A percentile compares a stretch with the other conserved stretches of the same genome.
Evolutionary conservation across 306 rosid genomes (phyloP).

Genomic region (Myrica gale): DNA sequence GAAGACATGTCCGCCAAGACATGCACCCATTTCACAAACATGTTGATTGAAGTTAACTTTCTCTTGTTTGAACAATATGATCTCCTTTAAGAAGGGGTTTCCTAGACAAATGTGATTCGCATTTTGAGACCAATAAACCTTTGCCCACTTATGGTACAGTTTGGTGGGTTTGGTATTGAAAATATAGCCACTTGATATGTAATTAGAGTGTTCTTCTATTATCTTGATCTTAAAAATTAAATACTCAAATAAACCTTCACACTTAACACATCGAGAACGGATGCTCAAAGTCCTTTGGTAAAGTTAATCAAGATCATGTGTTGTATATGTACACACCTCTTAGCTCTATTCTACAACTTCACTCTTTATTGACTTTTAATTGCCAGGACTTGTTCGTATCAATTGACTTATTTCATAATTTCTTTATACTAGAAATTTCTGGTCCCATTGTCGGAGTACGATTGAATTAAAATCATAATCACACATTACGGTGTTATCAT

Average conservation of each 20-base stretch:
- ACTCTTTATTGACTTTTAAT: background rate
- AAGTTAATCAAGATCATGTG: background rate
- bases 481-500: background rate
- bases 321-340: background rate
- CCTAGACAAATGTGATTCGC: background rate
- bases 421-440: background rate
- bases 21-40: background rate
- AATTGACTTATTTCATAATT: too few relatives aligned
- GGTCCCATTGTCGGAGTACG: background rate
- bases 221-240: background rate
- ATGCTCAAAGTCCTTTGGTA: background rate
- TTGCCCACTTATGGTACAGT: background rate
- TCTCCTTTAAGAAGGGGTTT: background rate
- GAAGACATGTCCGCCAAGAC: background rate
- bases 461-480: background rate
- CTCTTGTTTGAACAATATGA: background rate
- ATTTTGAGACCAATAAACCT: background rate
- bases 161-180: background rate
- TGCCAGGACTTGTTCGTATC: background rate
- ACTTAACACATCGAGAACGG: too few relatives aligned
- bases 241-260: too few relatives aligned
- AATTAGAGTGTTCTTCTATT: background rate
- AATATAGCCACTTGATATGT: background rate
- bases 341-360: background rate
- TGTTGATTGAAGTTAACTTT: background rate